Percentiles rank a stretch among this genome's conserved stretches.
Conservation (phyloP, 2,329 filamentous ascomycete genomes). For the Aureobasidium vineae region DNA sequence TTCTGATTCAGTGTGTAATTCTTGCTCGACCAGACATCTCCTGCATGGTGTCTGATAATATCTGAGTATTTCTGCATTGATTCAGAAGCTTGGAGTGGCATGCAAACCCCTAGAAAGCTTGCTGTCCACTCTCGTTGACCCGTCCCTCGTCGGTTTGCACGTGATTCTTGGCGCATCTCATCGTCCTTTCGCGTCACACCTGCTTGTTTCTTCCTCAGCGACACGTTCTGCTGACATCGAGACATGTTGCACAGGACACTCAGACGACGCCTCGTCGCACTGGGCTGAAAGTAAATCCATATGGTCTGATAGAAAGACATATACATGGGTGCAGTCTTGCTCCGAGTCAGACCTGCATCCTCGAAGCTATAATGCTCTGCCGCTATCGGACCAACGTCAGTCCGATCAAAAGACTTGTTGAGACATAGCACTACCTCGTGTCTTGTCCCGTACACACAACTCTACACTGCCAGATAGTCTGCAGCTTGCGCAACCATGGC, state of each 20-base stretch:
- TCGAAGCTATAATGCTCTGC: not conserved
- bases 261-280: not conserved
- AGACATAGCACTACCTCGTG: not conserved
- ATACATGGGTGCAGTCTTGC: not conserved
- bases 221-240: not conserved
- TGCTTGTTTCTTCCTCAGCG: not conserved
- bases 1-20: conserved; percentile 8
- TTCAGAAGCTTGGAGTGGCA: not conserved
- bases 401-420: not conserved
- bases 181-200: not conserved
- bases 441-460: not conserved
- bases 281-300: not conserved
- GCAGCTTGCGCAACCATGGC: not conserved
- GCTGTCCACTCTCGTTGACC: conserved; percentile 14
- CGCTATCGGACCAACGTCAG: conserved; percentile 19
- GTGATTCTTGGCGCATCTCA: conserved; percentile 10
- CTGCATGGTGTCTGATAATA: conserved; percentile 14
- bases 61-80: conserved; percentile 8
- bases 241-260: not conserved
- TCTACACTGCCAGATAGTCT: not conserved
- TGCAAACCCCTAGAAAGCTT: conserved; percentile 23
- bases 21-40: conserved; percentile 1
- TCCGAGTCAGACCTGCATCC: conserved; percentile 8
- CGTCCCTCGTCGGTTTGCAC: not conserved
- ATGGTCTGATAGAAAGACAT: not conserved